Evolutionary conservation across 202 grass and related monocot species (phyloP), one percentile per base, ranked within the genome.

Genomic region (Digitaria exilis): DNA sequence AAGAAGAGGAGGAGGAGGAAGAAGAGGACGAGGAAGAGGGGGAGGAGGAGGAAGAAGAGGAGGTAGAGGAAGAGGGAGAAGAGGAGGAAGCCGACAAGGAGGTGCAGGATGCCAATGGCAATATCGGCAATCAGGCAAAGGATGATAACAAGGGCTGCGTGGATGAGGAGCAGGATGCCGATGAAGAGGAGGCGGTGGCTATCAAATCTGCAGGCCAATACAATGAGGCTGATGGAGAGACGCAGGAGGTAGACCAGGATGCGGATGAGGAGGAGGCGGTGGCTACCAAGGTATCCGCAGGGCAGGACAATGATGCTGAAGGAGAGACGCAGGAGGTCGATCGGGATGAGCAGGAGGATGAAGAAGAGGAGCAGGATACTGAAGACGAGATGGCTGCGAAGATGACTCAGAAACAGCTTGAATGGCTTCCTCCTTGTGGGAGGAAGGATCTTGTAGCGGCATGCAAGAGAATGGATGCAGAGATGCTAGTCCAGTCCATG

Each of bases 401-500:
- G 7, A 35, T 67, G 31, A 74, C 42, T 42, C 3, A 6, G 4
- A 65, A 75, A 74, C 58, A 58, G 28, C 49, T 21, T 44, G 26
- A 21, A 68, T 11, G 5, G 22, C 3, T 42, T 55, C 77, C 79
- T 68, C 9, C 78, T 41, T 13, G 13, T 42, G n/a, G 18, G 11
- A 6, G 3, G 7, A 70, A 76, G 62, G 14, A 70, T 76, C 55
- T 89, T 71, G 31, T 14, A 25, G 50, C 7, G 2, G 78, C 71
- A 5, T 88, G 85, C 5, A n/a, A 28, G 52, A 73, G 42, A 32
- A 93, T 93, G 85, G 75, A 93, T 15, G 31, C 48, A 1, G 4
- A 21, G 50, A 72, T 5, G 17, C 48, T 90, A 25, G 31, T 70
- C 30, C 26, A 73, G 6, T 65, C 88, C n/a, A 6, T 90, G 45